Evolutionary conservation across 2,329 filamentous ascomycete genomes (phyloP), one percentile per base, ranked within the genome.

Genomic region (Xylaria sp.): DNA sequence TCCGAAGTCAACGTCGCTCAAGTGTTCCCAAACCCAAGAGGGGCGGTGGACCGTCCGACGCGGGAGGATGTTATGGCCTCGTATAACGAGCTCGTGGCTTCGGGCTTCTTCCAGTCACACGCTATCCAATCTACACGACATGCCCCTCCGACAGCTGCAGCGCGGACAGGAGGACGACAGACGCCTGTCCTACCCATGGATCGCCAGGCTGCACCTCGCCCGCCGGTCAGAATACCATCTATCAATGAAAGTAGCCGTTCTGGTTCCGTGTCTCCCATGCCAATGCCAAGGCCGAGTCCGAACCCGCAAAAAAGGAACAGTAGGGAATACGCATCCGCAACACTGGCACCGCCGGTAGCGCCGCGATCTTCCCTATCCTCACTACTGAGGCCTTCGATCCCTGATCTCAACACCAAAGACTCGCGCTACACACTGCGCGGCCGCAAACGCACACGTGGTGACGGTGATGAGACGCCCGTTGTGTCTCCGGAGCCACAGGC

Each of bases 31-130:
- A 67, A 68, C n/a, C 38, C 21, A 38, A 49, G 27, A 64, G 59
- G n/a, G 27, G 43, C 15, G 10, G 43, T 46, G 9, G 66, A 69
- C 56, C 74, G 73, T 40, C 77, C 74, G 27, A 71, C 75, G 4
- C 71, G 76, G 3, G 85, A 87, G 53, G 83, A 87, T 59, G 79
- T 87, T 54, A 67, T 85, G 69, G 79, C 81, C 62, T 86, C 78
- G 69, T 87, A 87, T 72, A 81, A 85, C 65, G 75, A 83, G 66
- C 79, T 87, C 58, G 78, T 87, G 67, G 80, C 83, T 2, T 80
- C 80, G 5, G 85, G 85, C 61, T 87, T 87, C 79, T 87, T 87
- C 71, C 78, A 81, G 47, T 77, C 81, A 23, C 84, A 86, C 64
- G 84, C 84, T 54, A 86, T 86, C 63, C 81, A 83, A 62, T 85